Evolutionary conservation across 805 yeast species (phyloP), one percentile per base, ranked within the genome.

Genomic region (Yamadazyma sp.): DNA sequence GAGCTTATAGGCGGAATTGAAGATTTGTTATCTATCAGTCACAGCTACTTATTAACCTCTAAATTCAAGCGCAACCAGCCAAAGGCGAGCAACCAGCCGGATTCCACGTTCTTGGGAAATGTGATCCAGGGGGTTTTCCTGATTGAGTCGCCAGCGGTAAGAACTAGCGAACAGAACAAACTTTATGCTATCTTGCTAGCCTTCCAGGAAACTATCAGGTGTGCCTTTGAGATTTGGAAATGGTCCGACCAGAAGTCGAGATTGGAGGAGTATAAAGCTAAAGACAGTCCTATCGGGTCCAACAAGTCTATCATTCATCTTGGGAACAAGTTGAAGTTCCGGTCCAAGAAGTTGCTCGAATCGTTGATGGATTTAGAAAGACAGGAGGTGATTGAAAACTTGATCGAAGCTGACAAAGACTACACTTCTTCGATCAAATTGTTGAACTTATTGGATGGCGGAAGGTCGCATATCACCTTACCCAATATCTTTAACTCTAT

Each of bases 401-500:
- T 90, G 41, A 70, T 87, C 12, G 53, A 47, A 5, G 64, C 78
- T 9, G 55, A 55, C 12, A 10, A 33, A 8, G 35, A 28, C 14
- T 10, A 22, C 7, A 37, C 28, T 4, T 32, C 39, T 9, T 38
- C 44, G 1, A 73, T 79, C 49, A 83, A 81, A 47, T 52, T 86
- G 1, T 57, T 86, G n/a, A 88, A 85, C 55, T 81, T 84, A 2
- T 62, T 90, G 33, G 96, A 90, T 60, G 91, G 93, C 0, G 84
- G 95, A 6, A 77, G 85, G 46, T 84, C 95, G 0, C 84, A 80
- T 40, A 50, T 77, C 4, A 84, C 95, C 0, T 63, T 88, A 10
- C 90, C 95, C 0, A 73, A 76, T 48, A 62, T 89, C 4, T 67
- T 86, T 47, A 70, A 75, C 40, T 67, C 85, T 0, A 67, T 83